phyloP scores from a whole-genome alignment of 352 stramenopile species.

The Globisporangium mamillatum region DNA sequence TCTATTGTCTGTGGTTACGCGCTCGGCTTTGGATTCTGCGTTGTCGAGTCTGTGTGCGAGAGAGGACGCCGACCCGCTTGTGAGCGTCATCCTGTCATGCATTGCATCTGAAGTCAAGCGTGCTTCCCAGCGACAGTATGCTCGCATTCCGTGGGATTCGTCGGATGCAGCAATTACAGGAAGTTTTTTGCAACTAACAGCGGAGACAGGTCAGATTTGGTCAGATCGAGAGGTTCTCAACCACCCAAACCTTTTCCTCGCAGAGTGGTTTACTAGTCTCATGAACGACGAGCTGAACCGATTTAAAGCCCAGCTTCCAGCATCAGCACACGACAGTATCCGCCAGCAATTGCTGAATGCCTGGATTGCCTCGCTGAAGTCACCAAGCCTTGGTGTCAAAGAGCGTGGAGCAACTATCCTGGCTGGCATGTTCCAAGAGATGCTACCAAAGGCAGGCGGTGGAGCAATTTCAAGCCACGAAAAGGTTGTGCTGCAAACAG shows the following conservation, averaged over 20 bases:
- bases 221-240: slow-evolving; percentile 79
- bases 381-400: slow-evolving; percentile 84
- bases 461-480: slow-evolving; percentile 21
- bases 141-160: slow-evolving; percentile 81
- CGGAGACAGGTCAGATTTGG: slow-evolving; percentile 65
- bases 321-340: slow-evolving; percentile 43
- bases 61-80: slow-evolving; percentile 28
- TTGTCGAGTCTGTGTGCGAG: slow-evolving; percentile 20
- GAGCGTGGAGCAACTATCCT: slow-evolving; percentile 80
- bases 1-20: slow-evolving; percentile 47
- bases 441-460: slow-evolving; percentile 45
- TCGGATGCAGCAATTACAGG: slow-evolving; percentile 65
- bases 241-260: slow-evolving; percentile 85
- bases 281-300: slow-evolving; percentile 57
- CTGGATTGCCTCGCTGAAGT: slow-evolving; percentile 84
- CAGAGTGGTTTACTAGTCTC: slow-evolving; percentile 80
- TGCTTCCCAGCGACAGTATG: slow-evolving; percentile 75
- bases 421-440: slow-evolving; percentile 72
- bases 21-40: slow-evolving; percentile 41
- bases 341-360: slow-evolving; percentile 67
- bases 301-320: slow-evolving; percentile 40
- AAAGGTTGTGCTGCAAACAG: slow-evolving; percentile 28
- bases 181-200: slow-evolving; percentile 69
- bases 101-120: slow-evolving; percentile 64
- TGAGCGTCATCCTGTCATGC: slow-evolving; percentile 53